Conservation (phyloP, 768 basidiomycete species). For the Suillus placidus region DNA sequence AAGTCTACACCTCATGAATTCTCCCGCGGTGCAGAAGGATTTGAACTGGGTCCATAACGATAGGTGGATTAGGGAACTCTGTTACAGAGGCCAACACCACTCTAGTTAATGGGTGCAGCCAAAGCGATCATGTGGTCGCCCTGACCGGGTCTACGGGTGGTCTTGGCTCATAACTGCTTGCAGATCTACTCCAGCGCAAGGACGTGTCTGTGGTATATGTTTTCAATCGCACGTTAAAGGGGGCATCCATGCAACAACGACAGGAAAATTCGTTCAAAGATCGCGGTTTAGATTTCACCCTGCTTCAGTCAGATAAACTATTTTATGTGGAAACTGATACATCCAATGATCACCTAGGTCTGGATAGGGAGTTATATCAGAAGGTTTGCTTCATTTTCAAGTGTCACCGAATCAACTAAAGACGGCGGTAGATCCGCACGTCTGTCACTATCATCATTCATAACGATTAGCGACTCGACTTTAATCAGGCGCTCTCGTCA, state of each 20-base stretch:
- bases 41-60: no score
- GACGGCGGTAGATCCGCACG: constrained; percentile 30
- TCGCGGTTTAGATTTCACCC: constrained; percentile 29
- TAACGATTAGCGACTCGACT: constrained; percentile 49
- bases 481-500: constrained; percentile 43
- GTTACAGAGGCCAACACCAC: constrained; percentile 13
- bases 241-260: constrained; percentile 24
- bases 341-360: constrained; percentile 31
- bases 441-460: constrained; percentile 43
- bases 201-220: constrained; percentile 35
- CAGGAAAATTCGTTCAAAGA: constrained; percentile 34
- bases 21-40: no score
- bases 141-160: constrained; percentile 45
- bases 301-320: constrained; percentile 37
- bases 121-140: constrained; percentile 28
- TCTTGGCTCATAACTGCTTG: constrained; percentile 41
- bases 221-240: constrained; percentile 32
- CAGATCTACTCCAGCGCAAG: constrained; percentile 26
- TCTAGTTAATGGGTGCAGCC: constrained; percentile 5
- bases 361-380: constrained; percentile 25
- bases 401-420: not conserved
- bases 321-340: constrained; percentile 39
- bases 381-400: constrained; percentile 10
- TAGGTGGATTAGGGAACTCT: constrained; percentile 20
- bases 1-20: no score